Evolutionary conservation across 306 rosid species (phyloP).

Genomic region (Vachellia collinsii): DNA sequence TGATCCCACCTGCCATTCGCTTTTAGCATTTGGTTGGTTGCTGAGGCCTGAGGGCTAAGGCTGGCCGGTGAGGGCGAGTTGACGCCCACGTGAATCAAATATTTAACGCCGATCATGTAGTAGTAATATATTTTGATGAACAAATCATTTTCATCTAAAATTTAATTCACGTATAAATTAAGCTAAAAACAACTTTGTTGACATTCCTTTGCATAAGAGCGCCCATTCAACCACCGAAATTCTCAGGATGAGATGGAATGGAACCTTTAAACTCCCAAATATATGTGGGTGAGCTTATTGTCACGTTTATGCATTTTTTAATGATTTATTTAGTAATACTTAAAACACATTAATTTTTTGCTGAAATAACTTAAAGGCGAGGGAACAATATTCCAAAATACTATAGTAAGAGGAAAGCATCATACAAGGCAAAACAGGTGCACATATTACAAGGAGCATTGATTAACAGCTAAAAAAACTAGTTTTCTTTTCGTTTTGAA

Average conservation of each 20-base stretch:
- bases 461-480: neutral
- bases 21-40: neutral
- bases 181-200: neutral
- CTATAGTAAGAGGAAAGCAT: neutral
- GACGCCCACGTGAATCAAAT: neutral
- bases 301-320: neutral
- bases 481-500: neutral
- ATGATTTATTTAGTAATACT: too few relatives aligned
- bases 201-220: neutral
- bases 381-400: neutral
- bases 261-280: neutral
- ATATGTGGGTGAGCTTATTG: neutral
- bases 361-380: neutral
- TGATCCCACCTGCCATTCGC: neutral
- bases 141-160: neutral
- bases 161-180: neutral
- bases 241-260: neutral
- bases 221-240: neutral
- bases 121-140: neutral
- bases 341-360: neutral
- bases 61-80: neutral
- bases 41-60: neutral
- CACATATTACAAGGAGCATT: conserved; percentile 3
- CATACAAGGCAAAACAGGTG: neutral
- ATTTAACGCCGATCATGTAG: neutral